Conservation (phyloP, 805 yeast genomes). For the Candida xyloterini region DNA sequence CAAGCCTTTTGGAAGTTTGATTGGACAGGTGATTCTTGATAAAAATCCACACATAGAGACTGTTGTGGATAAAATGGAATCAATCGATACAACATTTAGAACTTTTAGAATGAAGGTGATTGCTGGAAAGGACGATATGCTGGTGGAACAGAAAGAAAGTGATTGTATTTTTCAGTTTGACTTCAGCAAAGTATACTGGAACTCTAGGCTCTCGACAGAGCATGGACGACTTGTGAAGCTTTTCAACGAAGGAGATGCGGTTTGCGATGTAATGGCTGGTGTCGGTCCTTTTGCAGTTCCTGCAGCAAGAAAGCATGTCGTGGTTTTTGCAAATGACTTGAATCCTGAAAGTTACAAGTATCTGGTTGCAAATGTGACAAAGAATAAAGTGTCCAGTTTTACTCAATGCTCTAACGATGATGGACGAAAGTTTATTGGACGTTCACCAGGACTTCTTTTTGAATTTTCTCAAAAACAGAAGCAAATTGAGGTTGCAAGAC, state of each 20-base stretch:
- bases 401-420: constrained; percentile 70
- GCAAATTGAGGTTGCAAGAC: constrained; percentile 35
- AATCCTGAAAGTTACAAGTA: constrained; percentile 83
- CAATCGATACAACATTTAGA: constrained; percentile 83
- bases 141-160: constrained; percentile 84
- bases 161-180: constrained; percentile 85
- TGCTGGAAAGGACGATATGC: constrained; percentile 76
- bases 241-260: constrained; percentile 64
- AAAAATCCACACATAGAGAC: constrained; percentile 79
- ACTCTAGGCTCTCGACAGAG: constrained; percentile 89
- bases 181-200: constrained; percentile 95
- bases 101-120: constrained; percentile 92
- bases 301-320: constrained; percentile 77
- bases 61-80: constrained; percentile 87
- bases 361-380: constrained; percentile 57
- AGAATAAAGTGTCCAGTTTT: constrained; percentile 59
- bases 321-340: constrained; percentile 89
- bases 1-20: constrained; percentile 73
- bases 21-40: constrained; percentile 88
- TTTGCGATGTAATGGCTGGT: constrained; percentile 97
- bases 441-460: constrained; percentile 51
- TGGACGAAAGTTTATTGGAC: constrained; percentile 75
- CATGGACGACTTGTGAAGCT: constrained; percentile 73
- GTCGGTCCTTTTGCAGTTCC: constrained; percentile 98
- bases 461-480: constrained; percentile 43